These are phyloP conservation scores for Mortierella hygrophila DNA, from an alignment of 192 early-diverging fungal species.

Conservation along the genomic window DNA sequence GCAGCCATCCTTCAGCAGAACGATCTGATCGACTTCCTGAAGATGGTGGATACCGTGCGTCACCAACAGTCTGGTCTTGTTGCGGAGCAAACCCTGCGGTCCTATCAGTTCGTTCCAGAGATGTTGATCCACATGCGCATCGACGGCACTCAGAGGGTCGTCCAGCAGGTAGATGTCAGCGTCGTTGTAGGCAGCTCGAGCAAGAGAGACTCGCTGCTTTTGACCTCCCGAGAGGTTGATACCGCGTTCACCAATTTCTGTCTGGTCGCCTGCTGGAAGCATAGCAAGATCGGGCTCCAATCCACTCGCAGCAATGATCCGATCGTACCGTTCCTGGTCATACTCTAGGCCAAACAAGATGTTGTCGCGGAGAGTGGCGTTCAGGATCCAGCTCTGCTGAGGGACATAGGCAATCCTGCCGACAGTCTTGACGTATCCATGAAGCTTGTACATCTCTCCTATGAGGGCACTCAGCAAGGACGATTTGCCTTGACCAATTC, in stretches of 20 bases:
- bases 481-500: constrained; percentile 84
- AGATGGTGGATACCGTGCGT: constrained; percentile 64
- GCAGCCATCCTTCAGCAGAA: constrained; percentile 57
- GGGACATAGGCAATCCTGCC: constrained; percentile 73
- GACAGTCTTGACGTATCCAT: constrained; percentile 63
- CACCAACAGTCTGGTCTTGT: constrained; percentile 75
- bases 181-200: constrained; percentile 80
- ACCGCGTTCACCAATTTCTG: constrained; percentile 77
- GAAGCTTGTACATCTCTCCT: constrained; percentile 81
- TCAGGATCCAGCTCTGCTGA: constrained; percentile 60
- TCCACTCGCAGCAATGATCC: constrained; percentile 20
- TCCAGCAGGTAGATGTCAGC: constrained; percentile 83
- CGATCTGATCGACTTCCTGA: constrained; percentile 59
- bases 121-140: constrained; percentile 59
- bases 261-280: constrained; percentile 45
- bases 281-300: constrained; percentile 29
- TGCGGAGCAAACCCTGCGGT: constrained; percentile 26
- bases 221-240: constrained; percentile 77
- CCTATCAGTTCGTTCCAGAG: constrained; percentile 60
- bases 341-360: constrained; percentile 56
- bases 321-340: constrained; percentile 22
- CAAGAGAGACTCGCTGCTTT: constrained; percentile 82
- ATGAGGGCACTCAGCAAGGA: constrained; percentile 76
- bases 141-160: constrained; percentile 79
- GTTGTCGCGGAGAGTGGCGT: constrained; percentile 44